Base-by-base conservation (phyloP, 1,284 basidiomycete genomes). In the Agaricales sp. region DNA sequence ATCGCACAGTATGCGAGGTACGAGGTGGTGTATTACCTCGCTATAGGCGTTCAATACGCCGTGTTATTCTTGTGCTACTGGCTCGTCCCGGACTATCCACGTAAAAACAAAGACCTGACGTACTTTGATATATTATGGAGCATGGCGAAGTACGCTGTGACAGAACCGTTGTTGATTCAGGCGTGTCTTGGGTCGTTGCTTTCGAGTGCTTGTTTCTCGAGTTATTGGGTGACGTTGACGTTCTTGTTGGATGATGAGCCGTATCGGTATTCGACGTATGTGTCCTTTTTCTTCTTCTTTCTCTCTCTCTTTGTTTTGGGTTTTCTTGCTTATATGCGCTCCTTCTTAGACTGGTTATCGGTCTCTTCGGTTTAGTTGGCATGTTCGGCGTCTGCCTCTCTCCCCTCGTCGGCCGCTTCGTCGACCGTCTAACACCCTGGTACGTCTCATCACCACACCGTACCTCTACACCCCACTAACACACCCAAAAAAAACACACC, bases 191-290 rank as follows among this genome's bases (percentile, higher is more conserved):
- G 81, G 52, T 76, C 75, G 47, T 63, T 79, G 16, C 69, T 71
- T 3, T 75, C 74, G 13, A 78, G 75, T 50, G 77, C 77, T 1
- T 72, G 73, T 53, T 82, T 81, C 58, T 68, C 66, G 11, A 71
- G 68, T 52, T 82, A 80, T 58, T 87, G 84, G 85, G 79, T 83
- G 1, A 83, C 80, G 2, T 59, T 86, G 51, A 87, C 85, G 0
- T 87, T 87, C 64, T 64, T 87, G 24, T 72, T 89, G 1, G 77
- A 75, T 12, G 80, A 74, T 8, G 57, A 73, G 1, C 82, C 81
- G 1, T 87, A 86, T 56, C 58, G 78, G 57, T 85, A 78, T 55
- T 78, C 76, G 0, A 81, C 78, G 78, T 80, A 56, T 45, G 77
- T 62, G 13, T 23, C 22, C 21, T 4, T 19, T 30, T 18, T 38